These are phyloP conservation scores for Fusarium subtropicale DNA, from an alignment of 2,329 filamentous ascomycete species.

Conservation along the genomic window DNA sequence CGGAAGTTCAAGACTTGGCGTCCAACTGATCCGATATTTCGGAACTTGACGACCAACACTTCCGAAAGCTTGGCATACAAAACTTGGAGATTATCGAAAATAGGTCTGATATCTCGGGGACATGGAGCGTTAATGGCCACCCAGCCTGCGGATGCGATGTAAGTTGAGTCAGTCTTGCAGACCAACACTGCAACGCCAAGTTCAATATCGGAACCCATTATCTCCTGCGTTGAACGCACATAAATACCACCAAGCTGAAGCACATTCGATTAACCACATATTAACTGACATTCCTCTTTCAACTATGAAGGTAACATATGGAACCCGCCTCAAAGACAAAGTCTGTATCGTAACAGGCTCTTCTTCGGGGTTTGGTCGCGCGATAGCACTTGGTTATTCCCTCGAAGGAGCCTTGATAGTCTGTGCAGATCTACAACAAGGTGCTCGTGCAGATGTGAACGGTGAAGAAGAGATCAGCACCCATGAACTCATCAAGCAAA, in stretches of 20 bases:
- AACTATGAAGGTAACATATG: neutral
- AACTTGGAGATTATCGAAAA: constrained; percentile 46
- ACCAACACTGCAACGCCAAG: neutral
- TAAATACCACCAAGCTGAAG: neutral
- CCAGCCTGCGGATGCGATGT: constrained; percentile 47
- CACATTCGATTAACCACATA: fast-evolving
- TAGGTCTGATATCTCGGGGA: constrained; percentile 39
- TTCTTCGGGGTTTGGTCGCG: constrained; percentile 59
- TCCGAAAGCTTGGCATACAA: no score
- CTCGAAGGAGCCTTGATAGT: constrained; percentile 56
- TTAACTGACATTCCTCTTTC: no score
- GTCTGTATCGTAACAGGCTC: constrained; percentile 60
- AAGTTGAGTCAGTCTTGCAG: constrained; percentile 7
- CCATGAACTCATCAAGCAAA: constrained; percentile 51
- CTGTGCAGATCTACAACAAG: constrained; percentile 55
- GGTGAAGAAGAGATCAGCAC: constrained; percentile 47
- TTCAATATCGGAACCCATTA: neutral
- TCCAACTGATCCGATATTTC: no score
- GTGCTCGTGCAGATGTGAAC: constrained; percentile 44
- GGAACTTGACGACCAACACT: no score
- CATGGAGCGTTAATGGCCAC: constrained; percentile 46
- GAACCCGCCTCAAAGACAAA: constrained; percentile 28
- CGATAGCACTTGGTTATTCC: constrained; percentile 59
- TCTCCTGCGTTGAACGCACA: neutral
- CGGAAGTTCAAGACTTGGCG: constrained; percentile 23